phyloP scores from a whole-genome alignment of 108 stramenopile species.

The Skeletonema costatum region DNA sequence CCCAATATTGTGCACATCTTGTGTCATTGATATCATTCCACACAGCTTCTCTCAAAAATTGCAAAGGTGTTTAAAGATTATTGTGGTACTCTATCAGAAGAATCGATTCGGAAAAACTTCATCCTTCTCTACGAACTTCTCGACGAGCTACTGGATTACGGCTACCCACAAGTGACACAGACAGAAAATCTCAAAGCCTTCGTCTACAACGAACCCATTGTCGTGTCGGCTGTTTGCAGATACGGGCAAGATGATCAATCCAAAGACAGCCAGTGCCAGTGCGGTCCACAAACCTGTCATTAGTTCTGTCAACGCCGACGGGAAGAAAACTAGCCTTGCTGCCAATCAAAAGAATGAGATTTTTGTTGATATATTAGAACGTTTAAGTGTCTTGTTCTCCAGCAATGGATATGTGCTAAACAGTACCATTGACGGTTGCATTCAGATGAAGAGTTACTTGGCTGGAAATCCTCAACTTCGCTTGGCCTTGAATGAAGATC shows the following conservation, averaged over 20 bases:
- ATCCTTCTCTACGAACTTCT: constrained; percentile 99
- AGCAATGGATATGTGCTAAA: constrained; percentile 97
- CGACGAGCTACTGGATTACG: constrained; percentile 98
- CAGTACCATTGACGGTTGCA: constrained; percentile 98
- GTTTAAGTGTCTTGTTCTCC: constrained; percentile 97
- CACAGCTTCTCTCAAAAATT: constrained; percentile 94
- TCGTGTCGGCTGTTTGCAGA: constrained; percentile 80
- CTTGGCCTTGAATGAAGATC: constrained; percentile 97
- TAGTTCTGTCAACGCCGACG: constrained; percentile 76
- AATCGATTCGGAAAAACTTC: constrained; percentile 99
- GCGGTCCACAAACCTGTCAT: constrained; percentile 97
- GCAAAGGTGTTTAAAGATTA: constrained; percentile 99
- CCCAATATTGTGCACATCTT: not conserved
- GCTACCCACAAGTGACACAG: constrained; percentile 96
- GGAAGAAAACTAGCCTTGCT: constrained; percentile 54
- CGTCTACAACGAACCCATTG: constrained; percentile 98
- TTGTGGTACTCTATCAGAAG: constrained; percentile 97
- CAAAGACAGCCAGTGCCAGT: constrained; percentile 95
- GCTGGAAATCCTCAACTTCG: constrained; percentile 97
- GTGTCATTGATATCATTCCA: constrained; percentile 20
- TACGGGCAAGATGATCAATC: constrained; percentile 90
- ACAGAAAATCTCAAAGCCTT: constrained; percentile 97
- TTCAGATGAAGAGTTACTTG: constrained; percentile 95
- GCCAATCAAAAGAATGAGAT: constrained; percentile 97
- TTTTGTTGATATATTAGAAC: constrained; percentile 99